These are phyloP conservation scores for Pelargonium citronellum DNA, from an alignment of 441 rosid genomes.

Conservation along the genomic window DNA sequence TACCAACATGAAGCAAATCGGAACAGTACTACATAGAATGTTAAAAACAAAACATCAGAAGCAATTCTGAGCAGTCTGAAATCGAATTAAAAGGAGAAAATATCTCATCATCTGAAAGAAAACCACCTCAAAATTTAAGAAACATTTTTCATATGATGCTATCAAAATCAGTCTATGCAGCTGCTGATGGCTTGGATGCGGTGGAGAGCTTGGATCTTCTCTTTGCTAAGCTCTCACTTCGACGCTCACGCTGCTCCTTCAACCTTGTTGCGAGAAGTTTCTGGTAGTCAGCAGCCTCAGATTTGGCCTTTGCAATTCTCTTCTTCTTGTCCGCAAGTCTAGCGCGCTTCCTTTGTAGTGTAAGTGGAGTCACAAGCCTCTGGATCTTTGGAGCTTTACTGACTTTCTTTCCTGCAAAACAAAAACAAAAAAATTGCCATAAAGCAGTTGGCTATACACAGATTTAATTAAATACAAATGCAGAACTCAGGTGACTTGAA, in stretches of 20 bases:
- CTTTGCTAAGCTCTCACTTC: slow-evolving; percentile 68
- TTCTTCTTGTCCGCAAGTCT: slow-evolving; percentile 65
- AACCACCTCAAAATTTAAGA: too few relatives aligned
- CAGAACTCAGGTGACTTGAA: too few relatives aligned
- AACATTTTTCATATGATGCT: too few relatives aligned
- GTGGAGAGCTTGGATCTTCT: slow-evolving; percentile 62
- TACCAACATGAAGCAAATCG: not conserved
- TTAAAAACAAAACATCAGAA: not conserved
- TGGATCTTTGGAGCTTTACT: slow-evolving; percentile 69
- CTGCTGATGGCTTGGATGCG: slow-evolving; percentile 47
- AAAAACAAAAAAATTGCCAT: not conserved
- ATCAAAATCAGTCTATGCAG: not conserved
- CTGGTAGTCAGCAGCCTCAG: slow-evolving; percentile 64
- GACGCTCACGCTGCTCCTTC: slow-evolving; percentile 63
- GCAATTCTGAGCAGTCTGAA: not conserved
- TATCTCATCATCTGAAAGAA: too few relatives aligned
- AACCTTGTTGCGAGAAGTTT: slow-evolving; percentile 61
- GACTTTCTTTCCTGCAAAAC: slow-evolving; percentile 44
- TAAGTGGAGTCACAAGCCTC: slow-evolving; percentile 61
- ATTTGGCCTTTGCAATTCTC: slow-evolving; percentile 57
- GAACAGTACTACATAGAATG: not conserved
- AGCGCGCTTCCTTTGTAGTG: slow-evolving; percentile 57
- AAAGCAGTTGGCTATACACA: too few relatives aligned
- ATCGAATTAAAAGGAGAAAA: too few relatives aligned
- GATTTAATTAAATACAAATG: too few relatives aligned